Conservation (phyloP, 768 basidiomycete genomes). For the Amanita jacksonii region DNA sequence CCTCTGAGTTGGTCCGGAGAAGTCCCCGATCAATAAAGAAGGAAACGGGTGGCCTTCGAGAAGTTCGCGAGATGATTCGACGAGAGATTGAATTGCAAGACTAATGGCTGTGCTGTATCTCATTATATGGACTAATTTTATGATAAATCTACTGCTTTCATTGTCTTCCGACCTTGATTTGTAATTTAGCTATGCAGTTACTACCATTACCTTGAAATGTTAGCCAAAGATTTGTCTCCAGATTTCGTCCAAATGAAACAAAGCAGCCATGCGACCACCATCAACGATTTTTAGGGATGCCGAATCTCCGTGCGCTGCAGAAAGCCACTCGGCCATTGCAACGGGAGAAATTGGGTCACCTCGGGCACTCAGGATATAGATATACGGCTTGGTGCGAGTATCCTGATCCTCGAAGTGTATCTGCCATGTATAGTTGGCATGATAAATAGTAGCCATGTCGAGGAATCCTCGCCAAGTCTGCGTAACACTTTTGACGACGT, state of each 20-base stretch:
- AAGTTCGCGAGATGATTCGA: constrained; percentile 76
- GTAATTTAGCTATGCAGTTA: constrained; percentile 4
- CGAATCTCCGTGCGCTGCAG: constrained; percentile 33
- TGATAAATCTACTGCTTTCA: constrained; percentile 11
- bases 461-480: constrained; percentile 45
- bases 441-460: constrained; percentile 29
- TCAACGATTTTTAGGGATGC: constrained; percentile 28
- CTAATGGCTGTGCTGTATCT: constrained; percentile 29
- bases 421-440: constrained; percentile 43
- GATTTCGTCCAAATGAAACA: constrained; percentile 37
- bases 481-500: constrained; percentile 36
- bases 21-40: constrained; percentile 67
- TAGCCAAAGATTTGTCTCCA: constrained; percentile 29
- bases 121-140: constrained; percentile 10
- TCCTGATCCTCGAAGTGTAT: constrained; percentile 31
- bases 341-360: constrained; percentile 33
- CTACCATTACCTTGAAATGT: background rate
- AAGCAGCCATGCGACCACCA: constrained; percentile 40
- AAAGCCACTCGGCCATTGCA: constrained; percentile 39
- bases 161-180: constrained; percentile 9
- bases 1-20: constrained; percentile 48
- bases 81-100: constrained; percentile 68
- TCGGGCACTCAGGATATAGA: constrained; percentile 34
- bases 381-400: constrained; percentile 31
- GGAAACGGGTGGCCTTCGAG: constrained; percentile 64